phyloP scores from a whole-genome alignment of 1,284 basidiomycete species.

The Coriolopsis trogii region DNA sequence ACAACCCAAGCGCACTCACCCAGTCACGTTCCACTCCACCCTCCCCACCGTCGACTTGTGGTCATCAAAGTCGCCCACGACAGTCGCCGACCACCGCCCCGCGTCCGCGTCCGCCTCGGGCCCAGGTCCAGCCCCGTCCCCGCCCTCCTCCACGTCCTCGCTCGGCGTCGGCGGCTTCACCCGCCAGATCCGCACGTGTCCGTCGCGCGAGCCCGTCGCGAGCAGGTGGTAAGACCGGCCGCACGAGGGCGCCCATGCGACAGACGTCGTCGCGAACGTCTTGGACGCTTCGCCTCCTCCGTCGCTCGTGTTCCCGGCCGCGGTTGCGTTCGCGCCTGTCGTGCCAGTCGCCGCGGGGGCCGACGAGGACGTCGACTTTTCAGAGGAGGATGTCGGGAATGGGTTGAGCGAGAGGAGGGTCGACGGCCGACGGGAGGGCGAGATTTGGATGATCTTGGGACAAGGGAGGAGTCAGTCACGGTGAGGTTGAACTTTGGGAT shows the following conservation, averaged over 20 bases:
- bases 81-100: slow-evolving; percentile 67
- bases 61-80: slow-evolving; percentile 87
- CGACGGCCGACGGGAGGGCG: slow-evolving; percentile 49
- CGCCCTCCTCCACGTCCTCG: slow-evolving; percentile 33
- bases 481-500: slow-evolving; percentile 1
- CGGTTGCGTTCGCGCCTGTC: not conserved
- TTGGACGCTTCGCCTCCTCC: slow-evolving; percentile 42
- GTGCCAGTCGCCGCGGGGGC: slow-evolving; percentile 8
- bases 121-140: too few relatives aligned
- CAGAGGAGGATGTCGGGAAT: too few relatives aligned
- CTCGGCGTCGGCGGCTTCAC: slow-evolving; percentile 53
- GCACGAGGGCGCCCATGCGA: slow-evolving; percentile 91
- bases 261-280: slow-evolving; percentile 69
- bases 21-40: slow-evolving; percentile 89
- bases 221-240: slow-evolving; percentile 91
- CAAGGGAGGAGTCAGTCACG: slow-evolving; percentile 1
- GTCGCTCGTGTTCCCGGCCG: too few relatives aligned
- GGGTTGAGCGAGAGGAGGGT: slow-evolving; percentile 39
- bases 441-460: slow-evolving; percentile 58
- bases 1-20: slow-evolving; percentile 49
- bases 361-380: too few relatives aligned
- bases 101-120: slow-evolving; percentile 39
- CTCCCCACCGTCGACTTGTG: slow-evolving; percentile 68
- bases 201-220: slow-evolving; percentile 86
- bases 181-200: slow-evolving; percentile 87